Evolutionary conservation across 805 yeast species (phyloP).

Genomic region (Metschnikowia lachancei): DNA sequence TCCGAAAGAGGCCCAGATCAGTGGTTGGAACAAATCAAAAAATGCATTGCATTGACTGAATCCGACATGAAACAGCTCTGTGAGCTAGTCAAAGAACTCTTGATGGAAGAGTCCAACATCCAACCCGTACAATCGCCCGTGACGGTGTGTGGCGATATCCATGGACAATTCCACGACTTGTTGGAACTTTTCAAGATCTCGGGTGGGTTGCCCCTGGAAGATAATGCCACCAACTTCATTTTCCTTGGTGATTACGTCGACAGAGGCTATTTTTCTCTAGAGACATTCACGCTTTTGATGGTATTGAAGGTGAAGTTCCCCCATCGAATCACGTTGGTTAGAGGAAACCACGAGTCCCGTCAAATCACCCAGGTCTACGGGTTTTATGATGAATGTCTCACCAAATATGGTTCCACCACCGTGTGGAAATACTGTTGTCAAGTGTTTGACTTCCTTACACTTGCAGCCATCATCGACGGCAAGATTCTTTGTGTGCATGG

Average conservation of each 20-base stretch:
- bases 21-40: conserved; percentile 92
- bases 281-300: conserved; percentile 91
- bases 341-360: conserved; percentile 97
- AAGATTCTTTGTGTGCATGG: conserved; percentile 95
- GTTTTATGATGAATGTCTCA: conserved; percentile 91
- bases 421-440: conserved; percentile 97
- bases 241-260: conserved; percentile 96
- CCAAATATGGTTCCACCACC: conserved; percentile 89
- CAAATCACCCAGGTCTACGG: conserved; percentile 99
- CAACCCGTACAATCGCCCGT: conserved; percentile 94
- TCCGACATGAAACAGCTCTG: conserved; percentile 94
- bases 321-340: conserved; percentile 76
- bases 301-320: conserved; percentile 89
- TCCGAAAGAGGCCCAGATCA: conserved; percentile 85
- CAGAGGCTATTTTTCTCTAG: conserved; percentile 93
- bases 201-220: conserved; percentile 87
- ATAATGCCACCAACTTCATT: conserved; percentile 61
- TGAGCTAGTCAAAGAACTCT: conserved; percentile 87
- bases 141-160: conserved; percentile 96
- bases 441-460: conserved; percentile 88
- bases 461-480: conserved; percentile 96
- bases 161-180: conserved; percentile 95
- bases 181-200: conserved; percentile 84
- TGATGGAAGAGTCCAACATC: conserved; percentile 94
- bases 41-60: conserved; percentile 85